Evolutionary conservation across 352 stramenopile species (phyloP).

Genomic region (Phytophthora podocarpi): DNA sequence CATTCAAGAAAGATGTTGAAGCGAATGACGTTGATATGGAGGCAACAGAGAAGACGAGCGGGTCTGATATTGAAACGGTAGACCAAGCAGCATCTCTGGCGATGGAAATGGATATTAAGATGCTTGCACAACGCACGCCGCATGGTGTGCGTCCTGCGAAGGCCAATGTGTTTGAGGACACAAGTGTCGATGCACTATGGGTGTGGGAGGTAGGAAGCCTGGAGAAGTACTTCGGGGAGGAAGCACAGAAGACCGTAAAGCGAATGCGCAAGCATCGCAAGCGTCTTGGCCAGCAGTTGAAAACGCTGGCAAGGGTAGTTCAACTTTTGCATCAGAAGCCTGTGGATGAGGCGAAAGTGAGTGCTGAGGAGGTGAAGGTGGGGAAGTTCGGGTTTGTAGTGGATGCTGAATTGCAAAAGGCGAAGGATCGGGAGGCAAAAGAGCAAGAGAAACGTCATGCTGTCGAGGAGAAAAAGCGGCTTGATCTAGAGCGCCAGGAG

Average conservation of each 20-base stretch:
- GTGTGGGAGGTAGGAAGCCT: conserved; percentile 83
- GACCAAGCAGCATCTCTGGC: conserved; percentile 31
- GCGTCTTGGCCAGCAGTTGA: conserved; percentile 71
- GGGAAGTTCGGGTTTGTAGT: conserved; percentile 72
- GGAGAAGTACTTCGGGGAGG: conserved; percentile 72
- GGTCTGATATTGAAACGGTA: conserved; percentile 6
- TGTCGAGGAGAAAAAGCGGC: conserved; percentile 61
- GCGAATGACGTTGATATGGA: conserved; percentile 11
- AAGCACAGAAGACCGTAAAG: conserved; percentile 78
- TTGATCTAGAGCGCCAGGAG: conserved; percentile 67
- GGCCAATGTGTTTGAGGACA: conserved; percentile 85
- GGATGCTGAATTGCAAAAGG: conserved; percentile 68
- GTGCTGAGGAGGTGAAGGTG: conserved; percentile 80
- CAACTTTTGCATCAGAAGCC: conserved; percentile 68
- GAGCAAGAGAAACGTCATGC: conserved; percentile 62
- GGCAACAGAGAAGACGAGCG: conserved; percentile 1
- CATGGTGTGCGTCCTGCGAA: conserved; percentile 73
- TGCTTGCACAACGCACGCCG: conserved; percentile 75
- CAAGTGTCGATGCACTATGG: conserved; percentile 73
- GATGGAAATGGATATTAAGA: conserved; percentile 90
- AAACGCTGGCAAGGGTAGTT: conserved; percentile 67
- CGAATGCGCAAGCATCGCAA: conserved; percentile 83
- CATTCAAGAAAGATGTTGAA: conserved; percentile 32
- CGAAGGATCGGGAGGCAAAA: conserved; percentile 56
- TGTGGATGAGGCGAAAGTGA: conserved; percentile 82